Evolutionary conservation across 371 early-diverging fungal species (phyloP).

Genomic region (Thermomucor indicae-seudaticae): DNA sequence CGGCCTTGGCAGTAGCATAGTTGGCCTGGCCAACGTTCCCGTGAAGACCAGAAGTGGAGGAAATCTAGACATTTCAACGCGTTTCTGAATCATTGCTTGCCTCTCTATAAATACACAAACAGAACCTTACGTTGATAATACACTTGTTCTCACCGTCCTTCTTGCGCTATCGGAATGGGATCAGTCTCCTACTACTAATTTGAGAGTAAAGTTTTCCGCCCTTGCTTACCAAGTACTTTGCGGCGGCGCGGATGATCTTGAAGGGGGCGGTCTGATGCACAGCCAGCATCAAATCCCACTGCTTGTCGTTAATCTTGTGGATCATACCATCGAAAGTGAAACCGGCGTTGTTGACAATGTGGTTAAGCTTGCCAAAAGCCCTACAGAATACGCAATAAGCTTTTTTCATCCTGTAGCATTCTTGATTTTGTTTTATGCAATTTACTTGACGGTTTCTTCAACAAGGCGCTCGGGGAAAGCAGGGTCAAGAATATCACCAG

Average conservation of each 20-base stretch:
- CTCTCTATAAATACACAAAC: background rate
- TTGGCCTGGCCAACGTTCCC: constrained; percentile 66
- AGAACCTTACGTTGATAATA: constrained; percentile 48
- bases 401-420: no score
- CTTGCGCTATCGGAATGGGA: constrained; percentile 22
- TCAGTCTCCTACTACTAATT: background rate
- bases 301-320: constrained; percentile 68
- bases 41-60: constrained; percentile 66
- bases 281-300: constrained; percentile 63
- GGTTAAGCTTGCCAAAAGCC: constrained; percentile 66
- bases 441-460: constrained; percentile 54
- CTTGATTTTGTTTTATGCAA: no score
- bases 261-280: constrained; percentile 70
- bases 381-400: no score
- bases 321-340: constrained; percentile 69
- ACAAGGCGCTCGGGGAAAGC: constrained; percentile 57
- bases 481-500: constrained; percentile 53
- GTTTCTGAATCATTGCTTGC: background rate
- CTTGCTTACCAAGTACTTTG: constrained; percentile 46
- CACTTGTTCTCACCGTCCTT: constrained; percentile 47
- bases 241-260: constrained; percentile 64
- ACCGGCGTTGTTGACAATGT: constrained; percentile 71
- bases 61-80: constrained; percentile 48
- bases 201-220: background rate
- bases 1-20: constrained; percentile 47